phyloP scores from a whole-genome alignment of 306 rosid species.

The Gleditsia sinensis region DNA sequence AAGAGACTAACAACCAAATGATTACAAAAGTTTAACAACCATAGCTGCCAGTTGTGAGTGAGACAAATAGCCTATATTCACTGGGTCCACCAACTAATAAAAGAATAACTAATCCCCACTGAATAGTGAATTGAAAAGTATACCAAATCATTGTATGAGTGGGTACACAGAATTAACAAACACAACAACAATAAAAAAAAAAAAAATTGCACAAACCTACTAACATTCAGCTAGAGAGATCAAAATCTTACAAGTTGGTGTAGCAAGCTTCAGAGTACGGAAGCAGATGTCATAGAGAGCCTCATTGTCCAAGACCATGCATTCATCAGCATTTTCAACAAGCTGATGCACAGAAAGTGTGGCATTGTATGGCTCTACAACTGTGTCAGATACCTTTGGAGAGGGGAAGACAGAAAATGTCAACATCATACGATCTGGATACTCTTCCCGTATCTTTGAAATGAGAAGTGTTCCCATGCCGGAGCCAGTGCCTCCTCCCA shows the following conservation, averaged over 20 bases:
- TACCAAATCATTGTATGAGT: not conserved
- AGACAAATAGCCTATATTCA: conserved; percentile 30
- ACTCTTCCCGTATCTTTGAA: conserved; percentile 69
- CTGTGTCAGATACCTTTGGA: conserved; percentile 87
- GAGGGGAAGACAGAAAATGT: conserved; percentile 81
- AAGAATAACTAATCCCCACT: conserved; percentile 12
- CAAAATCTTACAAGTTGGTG: conserved; percentile 66
- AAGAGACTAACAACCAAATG: conserved; percentile 7
- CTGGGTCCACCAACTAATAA: conserved; percentile 9
- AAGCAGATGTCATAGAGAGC: conserved; percentile 88
- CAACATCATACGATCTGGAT: conserved; percentile 72
- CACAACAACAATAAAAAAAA: not conserved
- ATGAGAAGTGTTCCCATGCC: conserved; percentile 76
- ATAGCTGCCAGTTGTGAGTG: conserved; percentile 23
- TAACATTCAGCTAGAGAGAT: conserved; percentile 2
- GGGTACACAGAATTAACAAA: not conserved
- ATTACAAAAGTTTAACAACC: conserved; percentile 35
- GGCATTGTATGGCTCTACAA: conserved; percentile 93
- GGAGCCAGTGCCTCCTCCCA: conserved; percentile 74
- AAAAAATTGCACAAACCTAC: conserved; percentile 10
- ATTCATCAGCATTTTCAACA: conserved; percentile 85
- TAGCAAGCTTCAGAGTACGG: conserved; percentile 82
- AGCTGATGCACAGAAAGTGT: conserved; percentile 90
- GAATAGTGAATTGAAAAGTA: conserved; percentile 14
- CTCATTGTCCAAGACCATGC: conserved; percentile 90